Conservation (phyloP, 2,329 filamentous ascomycete species). For the Sporothrix inflata region DNA sequence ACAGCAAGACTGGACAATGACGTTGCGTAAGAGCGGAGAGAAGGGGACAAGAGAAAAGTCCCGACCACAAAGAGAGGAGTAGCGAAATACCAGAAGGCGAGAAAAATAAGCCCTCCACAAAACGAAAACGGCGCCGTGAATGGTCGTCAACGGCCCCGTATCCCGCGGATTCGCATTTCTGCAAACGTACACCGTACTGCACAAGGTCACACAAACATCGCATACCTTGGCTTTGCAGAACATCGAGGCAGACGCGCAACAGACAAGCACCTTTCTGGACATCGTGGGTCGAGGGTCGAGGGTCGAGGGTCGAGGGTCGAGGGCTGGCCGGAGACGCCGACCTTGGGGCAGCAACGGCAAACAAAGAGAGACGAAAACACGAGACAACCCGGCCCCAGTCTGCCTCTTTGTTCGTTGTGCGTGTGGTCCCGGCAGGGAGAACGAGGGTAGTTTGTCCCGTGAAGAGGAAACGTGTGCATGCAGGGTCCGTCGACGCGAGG, state of each 20-base stretch:
- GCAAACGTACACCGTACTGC: background rate
- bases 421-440: background rate
- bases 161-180: background rate
- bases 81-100: background rate
- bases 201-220: background rate
- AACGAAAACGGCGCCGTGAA: too few relatives aligned
- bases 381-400: background rate
- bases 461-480: background rate
- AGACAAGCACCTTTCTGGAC: too few relatives aligned
- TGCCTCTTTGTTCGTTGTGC: background rate
- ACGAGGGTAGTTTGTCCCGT: background rate
- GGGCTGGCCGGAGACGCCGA: background rate
- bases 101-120: too few relatives aligned
- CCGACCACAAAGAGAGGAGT: background rate
- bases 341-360: background rate
- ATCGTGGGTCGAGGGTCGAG: background rate
- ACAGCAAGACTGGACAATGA: too few relatives aligned
- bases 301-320: too few relatives aligned
- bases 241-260: too few relatives aligned
- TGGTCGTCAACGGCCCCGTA: too few relatives aligned
- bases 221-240: background rate
- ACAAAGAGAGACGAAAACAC: conserved; percentile 6
- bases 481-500: too few relatives aligned
- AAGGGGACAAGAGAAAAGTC: background rate
- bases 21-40: background rate